Evolutionary conservation across 306 rosid genomes (phyloP).

Genomic region (Malus sieversii): DNA sequence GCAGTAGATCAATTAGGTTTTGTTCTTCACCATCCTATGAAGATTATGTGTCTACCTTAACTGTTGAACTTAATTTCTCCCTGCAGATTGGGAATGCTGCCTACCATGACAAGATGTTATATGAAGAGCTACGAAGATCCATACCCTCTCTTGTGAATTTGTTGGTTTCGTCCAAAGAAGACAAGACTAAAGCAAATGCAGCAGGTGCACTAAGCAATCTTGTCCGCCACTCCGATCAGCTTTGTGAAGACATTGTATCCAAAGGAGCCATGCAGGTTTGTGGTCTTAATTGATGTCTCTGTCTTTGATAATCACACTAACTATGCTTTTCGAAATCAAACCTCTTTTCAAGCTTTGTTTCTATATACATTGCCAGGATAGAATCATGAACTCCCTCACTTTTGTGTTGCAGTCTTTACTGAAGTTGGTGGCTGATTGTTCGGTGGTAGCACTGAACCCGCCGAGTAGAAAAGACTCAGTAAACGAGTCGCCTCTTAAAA

Average conservation of each 20-base stretch:
- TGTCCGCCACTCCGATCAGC: conserved; percentile 79
- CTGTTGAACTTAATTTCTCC: neutral
- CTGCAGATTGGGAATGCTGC: conserved; percentile 90
- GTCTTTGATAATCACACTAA: neutral
- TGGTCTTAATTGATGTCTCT: neutral
- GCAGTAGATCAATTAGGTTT: neutral
- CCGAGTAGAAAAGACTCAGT: conserved; percentile 59
- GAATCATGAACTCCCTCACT: neutral
- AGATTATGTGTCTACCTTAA: neutral
- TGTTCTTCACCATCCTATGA: neutral
- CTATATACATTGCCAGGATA: neutral
- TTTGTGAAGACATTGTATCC: conserved; percentile 74
- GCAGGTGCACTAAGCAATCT: conserved; percentile 98
- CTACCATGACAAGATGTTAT: conserved; percentile 66
- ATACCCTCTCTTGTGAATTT: conserved; percentile 75
- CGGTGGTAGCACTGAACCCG: conserved; percentile 58
- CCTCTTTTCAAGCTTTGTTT: neutral
- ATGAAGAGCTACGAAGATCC: conserved; percentile 73
- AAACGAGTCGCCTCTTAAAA: conserved; percentile 85
- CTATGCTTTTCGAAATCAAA: neutral
- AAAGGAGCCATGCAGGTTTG: conserved; percentile 92
- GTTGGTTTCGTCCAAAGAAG: conserved; percentile 70
- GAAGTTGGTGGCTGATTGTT: conserved; percentile 70
- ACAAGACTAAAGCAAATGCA: conserved; percentile 96
- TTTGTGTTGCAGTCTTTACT: conserved; percentile 56